Conservation (phyloP, 495 filamentous ascomycete species). For the Xylaria grammica region DNA sequence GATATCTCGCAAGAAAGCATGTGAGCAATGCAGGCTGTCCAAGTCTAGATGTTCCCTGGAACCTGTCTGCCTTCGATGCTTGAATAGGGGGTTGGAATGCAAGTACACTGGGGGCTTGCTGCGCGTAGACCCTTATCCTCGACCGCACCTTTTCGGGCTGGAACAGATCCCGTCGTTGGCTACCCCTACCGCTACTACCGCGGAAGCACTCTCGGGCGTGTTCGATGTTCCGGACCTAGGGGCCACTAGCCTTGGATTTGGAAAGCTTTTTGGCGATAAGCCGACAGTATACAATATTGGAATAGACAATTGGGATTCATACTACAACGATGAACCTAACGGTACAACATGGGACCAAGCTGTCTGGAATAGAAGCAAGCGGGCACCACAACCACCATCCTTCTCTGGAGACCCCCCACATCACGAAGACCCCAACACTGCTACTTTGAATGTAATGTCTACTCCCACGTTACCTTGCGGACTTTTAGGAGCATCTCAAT, state of each 20-base stretch:
- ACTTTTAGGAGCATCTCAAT: background rate
- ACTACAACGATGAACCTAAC: background rate
- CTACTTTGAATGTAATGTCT: background rate
- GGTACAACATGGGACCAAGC: background rate
- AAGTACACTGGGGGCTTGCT: background rate
- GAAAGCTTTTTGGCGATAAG: background rate
- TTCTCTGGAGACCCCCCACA: background rate
- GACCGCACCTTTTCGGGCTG: background rate
- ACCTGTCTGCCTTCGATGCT: background rate
- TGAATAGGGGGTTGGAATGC: conserved; percentile 3
- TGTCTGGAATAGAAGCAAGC: background rate
- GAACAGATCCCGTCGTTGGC: background rate
- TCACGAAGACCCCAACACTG: background rate
- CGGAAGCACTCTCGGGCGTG: background rate
- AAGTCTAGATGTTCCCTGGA: conserved; percentile 16
- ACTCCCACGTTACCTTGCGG: background rate
- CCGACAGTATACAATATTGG: background rate
- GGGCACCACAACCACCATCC: background rate
- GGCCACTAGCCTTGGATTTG: background rate
- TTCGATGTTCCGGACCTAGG: background rate
- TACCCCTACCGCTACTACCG: background rate
- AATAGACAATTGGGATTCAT: background rate
- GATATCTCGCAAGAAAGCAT: conserved; percentile 16
- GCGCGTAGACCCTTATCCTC: background rate
- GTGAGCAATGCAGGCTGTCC: conserved; percentile 4